Base-by-base conservation (phyloP, 768 basidiomycete species). In the Sporobolomyces pararoseus region DNA sequence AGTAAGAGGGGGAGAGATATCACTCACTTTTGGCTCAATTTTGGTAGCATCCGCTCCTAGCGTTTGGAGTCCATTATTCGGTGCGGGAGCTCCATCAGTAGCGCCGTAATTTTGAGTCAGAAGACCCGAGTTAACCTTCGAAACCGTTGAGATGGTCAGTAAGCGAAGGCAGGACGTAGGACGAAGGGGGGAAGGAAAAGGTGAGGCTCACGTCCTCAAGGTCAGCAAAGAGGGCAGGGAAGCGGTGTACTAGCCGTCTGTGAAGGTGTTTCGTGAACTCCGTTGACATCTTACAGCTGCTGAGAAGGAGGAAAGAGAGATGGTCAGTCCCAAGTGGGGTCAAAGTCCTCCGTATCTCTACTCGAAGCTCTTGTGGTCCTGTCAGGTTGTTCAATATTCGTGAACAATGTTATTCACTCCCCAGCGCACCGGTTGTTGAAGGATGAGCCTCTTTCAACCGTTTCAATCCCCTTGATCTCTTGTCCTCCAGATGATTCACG, bases 1-100 rank as follows among this genome's bases (percentile, higher is more conserved):
- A 14, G 44, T 29, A 35, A 31, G 27, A 62, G 12, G 9, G 51
- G 12, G 53, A 2, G 29, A 46, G 4, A 2, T 7, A 25, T 1
- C 27, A 59, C 62, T 46, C 17, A 72, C 71, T 66, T 74, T 74
- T 1, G 73, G 73, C 46, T 74, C 73, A 19, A 74, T 74, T 63
- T 74, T 74, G 31, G 59, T 60, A 4, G 69, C 31, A 35, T 73
- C 72, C 0, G 72, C 64, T 0, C 67, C 63, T 44, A 73, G 65
- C 31, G 21, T 51, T 42, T 73, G 72, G 44, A 66, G 32, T 7
- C 72, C 72, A 21, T 70, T 53, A 27, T 60, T 49, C 19, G 65
- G 47, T 16, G 37, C 42, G 10, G 53, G 64, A 0, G 69, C 69
- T 13, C 69, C 69, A 39, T 68, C 35, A 1, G 67, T 68, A 19